Percentiles rank a stretch among this genome's conserved stretches.
These are phyloP conservation scores for Pyrenula aspistea DNA, from an alignment of 495 filamentous ascomycete species.

Conservation along the genomic window DNA sequence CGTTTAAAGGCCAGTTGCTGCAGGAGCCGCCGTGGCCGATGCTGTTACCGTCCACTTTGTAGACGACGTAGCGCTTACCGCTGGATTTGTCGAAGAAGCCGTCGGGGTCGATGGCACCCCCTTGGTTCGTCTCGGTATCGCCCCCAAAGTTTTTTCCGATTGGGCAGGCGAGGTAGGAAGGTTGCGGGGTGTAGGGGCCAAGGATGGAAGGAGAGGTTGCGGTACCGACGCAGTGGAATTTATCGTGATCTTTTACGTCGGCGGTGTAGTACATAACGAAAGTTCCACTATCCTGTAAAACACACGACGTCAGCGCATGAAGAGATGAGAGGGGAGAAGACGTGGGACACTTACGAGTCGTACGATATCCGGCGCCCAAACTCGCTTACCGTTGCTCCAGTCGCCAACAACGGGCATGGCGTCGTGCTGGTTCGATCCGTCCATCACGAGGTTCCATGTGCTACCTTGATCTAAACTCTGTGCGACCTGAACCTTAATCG, in stretches of 20 bases:
- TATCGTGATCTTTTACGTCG: slow-evolving; percentile 18
- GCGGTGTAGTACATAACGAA: slow-evolving; percentile 52
- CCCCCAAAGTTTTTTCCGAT: slow-evolving; percentile 3
- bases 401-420: slow-evolving; percentile 20
- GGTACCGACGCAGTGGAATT: slow-evolving; percentile 40
- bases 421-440: slow-evolving; percentile 14
- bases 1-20: slow-evolving; percentile 27
- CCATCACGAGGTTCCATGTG: slow-evolving; percentile 19
- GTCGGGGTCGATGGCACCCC: slow-evolving; percentile 47
- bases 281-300: slow-evolving; percentile 24
- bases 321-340: not conserved
- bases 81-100: slow-evolving; percentile 41
- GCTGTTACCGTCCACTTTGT: slow-evolving; percentile 53
- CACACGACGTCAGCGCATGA: slow-evolving; percentile 2
- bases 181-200: slow-evolving; percentile 40
- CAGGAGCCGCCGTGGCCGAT: slow-evolving; percentile 45
- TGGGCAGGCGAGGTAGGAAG: slow-evolving; percentile 32
- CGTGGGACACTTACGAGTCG: slow-evolving; percentile 15
- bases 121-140: slow-evolving; percentile 13
- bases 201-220: slow-evolving; percentile 26
- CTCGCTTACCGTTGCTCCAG: slow-evolving; percentile 20
- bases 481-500: slow-evolving; percentile 20
- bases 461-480: slow-evolving; percentile 18
- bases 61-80: slow-evolving; percentile 38
- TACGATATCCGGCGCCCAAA: slow-evolving; percentile 31